These are phyloP conservation scores for Lactuca saligna DNA, from an alignment of 129 eudicot species.

Conservation along the genomic window DNA sequence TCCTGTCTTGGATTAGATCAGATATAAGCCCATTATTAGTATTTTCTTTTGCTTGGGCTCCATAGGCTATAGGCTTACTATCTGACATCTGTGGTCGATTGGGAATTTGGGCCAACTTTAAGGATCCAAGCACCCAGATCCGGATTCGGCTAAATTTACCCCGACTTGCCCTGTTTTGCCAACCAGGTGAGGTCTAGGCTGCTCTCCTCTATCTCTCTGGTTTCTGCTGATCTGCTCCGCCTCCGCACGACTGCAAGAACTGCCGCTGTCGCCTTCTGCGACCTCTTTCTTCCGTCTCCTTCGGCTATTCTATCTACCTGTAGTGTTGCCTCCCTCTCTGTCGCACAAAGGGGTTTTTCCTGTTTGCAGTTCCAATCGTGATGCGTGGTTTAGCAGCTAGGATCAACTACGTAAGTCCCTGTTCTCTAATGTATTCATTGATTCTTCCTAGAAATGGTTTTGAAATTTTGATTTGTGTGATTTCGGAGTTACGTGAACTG, in stretches of 20 bases:
- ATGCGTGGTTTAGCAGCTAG: constrained; percentile 51
- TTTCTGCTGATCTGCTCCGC: not conserved
- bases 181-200: not conserved
- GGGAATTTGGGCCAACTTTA: too few species aligned
- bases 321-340: not conserved
- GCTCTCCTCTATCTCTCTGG: not conserved
- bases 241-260: not conserved
- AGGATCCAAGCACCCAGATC: not conserved
- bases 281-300: not conserved
- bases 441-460: not conserved
- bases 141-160: not conserved
- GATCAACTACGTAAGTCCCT: constrained; percentile 41
- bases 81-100: not conserved
- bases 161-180: not conserved
- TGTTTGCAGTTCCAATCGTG: constrained; percentile 10
- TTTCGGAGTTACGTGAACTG: constrained; percentile 10
- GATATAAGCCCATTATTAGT: not conserved
- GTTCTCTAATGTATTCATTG: not conserved
- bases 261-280: not conserved
- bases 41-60: not conserved
- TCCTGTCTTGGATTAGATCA: constrained; percentile 4
- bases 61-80: not conserved
- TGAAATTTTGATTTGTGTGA: not conserved
- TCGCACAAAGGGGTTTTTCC: not conserved
- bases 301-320: not conserved